Percentiles rank a stretch among this genome's conserved stretches.
Evolutionary conservation across 352 stramenopile genomes (phyloP).

Genomic region (Pythium chondricola): DNA sequence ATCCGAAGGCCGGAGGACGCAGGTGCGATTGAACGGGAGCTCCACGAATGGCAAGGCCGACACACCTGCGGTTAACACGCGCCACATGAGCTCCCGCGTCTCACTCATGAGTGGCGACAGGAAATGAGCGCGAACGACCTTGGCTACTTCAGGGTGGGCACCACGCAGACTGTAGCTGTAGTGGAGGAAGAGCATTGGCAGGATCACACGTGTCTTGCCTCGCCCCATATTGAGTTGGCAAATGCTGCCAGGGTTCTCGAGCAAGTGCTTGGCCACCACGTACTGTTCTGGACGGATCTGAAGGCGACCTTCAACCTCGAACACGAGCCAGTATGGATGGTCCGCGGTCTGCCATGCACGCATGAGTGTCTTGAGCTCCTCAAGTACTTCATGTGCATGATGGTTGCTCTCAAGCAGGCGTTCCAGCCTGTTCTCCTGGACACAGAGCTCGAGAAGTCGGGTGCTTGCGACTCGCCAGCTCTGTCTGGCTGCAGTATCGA

Average conservation of each 20-base stretch:
- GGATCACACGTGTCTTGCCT: slow-evolving; percentile 84
- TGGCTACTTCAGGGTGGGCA: not conserved
- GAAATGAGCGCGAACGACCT: slow-evolving; percentile 55
- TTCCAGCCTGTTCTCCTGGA: slow-evolving; percentile 65
- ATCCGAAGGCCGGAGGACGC: slow-evolving; percentile 23
- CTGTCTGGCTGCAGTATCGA: slow-evolving; percentile 10
- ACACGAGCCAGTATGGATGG: slow-evolving; percentile 80
- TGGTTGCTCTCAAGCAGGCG: slow-evolving; percentile 24
- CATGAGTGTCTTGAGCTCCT: slow-evolving; percentile 44
- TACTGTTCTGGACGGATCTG: slow-evolving; percentile 82
- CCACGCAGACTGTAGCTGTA: slow-evolving; percentile 22
- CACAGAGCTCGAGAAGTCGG: slow-evolving; percentile 52
- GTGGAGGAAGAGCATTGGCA: slow-evolving; percentile 85
- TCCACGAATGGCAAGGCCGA: slow-evolving; percentile 42
- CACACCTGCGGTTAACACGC: slow-evolving; percentile 34
- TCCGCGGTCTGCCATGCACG: slow-evolving; percentile 41
- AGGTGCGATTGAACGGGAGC: slow-evolving; percentile 64
- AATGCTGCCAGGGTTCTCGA: slow-evolving; percentile 52
- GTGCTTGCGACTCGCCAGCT: slow-evolving; percentile 19
- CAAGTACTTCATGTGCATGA: slow-evolving; percentile 27
- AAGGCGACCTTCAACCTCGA: slow-evolving; percentile 76
- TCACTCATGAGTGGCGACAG: slow-evolving; percentile 56
- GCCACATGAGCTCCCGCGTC: slow-evolving; percentile 59
- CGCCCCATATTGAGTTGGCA: slow-evolving; percentile 86
- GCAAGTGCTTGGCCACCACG: slow-evolving; percentile 64